Evolutionary conservation across 169 alveolate genomes (phyloP).

Genomic region (Cryptosporidium sp.): DNA sequence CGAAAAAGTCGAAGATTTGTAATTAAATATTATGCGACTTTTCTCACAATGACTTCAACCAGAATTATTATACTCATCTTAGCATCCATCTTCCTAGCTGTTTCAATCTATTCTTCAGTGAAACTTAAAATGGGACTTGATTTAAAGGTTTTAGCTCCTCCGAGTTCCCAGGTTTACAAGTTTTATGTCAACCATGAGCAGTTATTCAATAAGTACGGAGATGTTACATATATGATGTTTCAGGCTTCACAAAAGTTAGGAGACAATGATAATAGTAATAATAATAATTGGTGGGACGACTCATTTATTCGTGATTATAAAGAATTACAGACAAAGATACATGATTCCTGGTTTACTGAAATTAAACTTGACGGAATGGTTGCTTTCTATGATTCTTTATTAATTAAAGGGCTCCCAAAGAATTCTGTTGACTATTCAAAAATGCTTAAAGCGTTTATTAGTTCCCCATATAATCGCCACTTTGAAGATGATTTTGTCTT

Average conservation of each 20-base stretch:
- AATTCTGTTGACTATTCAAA: conserved; percentile 52
- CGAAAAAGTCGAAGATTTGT: conserved; percentile 66
- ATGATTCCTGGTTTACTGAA: conserved; percentile 68
- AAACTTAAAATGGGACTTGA: conserved; percentile 70
- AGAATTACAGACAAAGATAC: conserved; percentile 44
- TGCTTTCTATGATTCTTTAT: conserved; percentile 61
- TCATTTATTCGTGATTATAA: conserved; percentile 17
- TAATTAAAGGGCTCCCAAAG: conserved; percentile 58
- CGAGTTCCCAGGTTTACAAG: conserved; percentile 67
- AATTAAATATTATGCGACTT: conserved; percentile 69
- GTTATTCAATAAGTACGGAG: conserved; percentile 68
- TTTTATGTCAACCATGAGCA: conserved; percentile 64
- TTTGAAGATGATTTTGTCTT: conserved; percentile 73
- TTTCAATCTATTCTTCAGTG: conserved; percentile 48
- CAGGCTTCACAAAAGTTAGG: conserved; percentile 56
- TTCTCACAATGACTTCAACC: conserved; percentile 58
- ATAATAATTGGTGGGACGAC: conserved; percentile 57
- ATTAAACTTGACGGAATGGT: conserved; percentile 68
- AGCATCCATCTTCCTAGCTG: conserved; percentile 36
- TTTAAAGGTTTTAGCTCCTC: conserved; percentile 64
- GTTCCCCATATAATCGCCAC: conserved; percentile 69
- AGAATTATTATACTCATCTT: conserved; percentile 34
- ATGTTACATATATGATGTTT: conserved; percentile 65
- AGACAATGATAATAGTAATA: background rate
- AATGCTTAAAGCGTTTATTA: conserved; percentile 69